phyloP scores from a whole-genome alignment of 495 filamentous ascomycete species.

The Tuber magnatum region DNA sequence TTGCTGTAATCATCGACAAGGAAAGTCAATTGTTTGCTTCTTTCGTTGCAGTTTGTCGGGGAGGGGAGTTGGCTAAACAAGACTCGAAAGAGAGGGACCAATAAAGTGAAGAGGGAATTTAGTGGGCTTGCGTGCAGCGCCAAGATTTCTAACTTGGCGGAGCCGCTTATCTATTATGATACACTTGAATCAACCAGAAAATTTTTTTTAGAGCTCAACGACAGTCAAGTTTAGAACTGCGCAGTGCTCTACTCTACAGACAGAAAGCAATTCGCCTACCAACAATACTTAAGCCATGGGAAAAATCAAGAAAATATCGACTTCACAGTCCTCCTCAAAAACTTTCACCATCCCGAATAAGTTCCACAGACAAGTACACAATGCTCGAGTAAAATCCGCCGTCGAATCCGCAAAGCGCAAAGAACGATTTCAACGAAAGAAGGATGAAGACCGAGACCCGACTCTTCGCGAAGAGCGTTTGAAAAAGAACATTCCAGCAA shows the following conservation, averaged over 20 bases:
- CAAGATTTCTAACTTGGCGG: conserved; percentile 16
- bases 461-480: conserved; percentile 61
- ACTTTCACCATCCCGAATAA: conserved; percentile 56
- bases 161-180: neutral
- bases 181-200: neutral
- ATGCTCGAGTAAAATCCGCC: conserved; percentile 69
- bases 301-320: conserved; percentile 32
- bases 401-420: conserved; percentile 65
- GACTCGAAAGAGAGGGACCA: neutral
- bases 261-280: neutral
- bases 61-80: neutral
- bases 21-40: neutral
- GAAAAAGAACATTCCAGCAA: conserved; percentile 69
- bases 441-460: conserved; percentile 81
- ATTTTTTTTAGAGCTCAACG: neutral
- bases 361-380: conserved; percentile 61
- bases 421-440: conserved; percentile 66
- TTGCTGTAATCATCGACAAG: conserved; percentile 75
- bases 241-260: neutral
- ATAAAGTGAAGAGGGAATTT: neutral
- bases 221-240: neutral
- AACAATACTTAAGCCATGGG: conserved; percentile 23
- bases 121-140: conserved; percentile 17
- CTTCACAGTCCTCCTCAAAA: conserved; percentile 30
- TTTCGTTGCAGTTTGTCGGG: neutral